Base-by-base conservation (phyloP, 441 rosid genomes). In the Adansonia gregorii region DNA sequence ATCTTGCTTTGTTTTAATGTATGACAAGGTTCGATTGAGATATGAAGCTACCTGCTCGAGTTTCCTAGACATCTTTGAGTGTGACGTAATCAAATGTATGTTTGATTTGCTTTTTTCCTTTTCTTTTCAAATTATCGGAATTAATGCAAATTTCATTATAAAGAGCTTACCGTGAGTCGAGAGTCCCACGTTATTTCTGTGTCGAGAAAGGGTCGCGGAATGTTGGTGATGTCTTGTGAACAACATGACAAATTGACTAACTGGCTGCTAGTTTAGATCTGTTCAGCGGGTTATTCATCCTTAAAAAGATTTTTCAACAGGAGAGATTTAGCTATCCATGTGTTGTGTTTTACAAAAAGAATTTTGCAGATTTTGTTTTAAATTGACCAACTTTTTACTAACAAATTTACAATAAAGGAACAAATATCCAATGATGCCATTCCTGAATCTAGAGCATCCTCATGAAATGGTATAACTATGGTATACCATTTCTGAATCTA, bases 151-250 rank as follows among this genome's bases (percentile, higher is more conserved):
- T 2, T 20, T 58, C 27, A 7, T 56, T 56, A 19, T 22, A 56
- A 55, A 56, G 24, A 19, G 14, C 31, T 58, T 20, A 58, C 31
- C 5, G 19, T 4, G 24, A 56, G 4, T 56, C 20, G 19, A 52
- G 7, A 52, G 19, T 8, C 31, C 5, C 39, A 59, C 65, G 35
- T 22, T 22, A 59, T 20, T 41, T 41, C 7, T 19, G 22, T 46
- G 45, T 3, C 2, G 9, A 9, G 43, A 71, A 4, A 89, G 88
- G 89, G 93, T 2, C 87, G 92, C 82, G 85, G 83, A 83, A 88
- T 89, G 93, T 68, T 91, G 78, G 86, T 89, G 82, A 89, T 88
- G 91, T 83, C 89, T 12, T 89, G 89, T 70, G 85, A 86, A 84
- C 84, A 87, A 58, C 92, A 89, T 63, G 91, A 91, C 68, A 83